A percentile compares a stretch with the other conserved stretches of the same genome.
These are phyloP conservation scores for Phylloporus scabripes DNA, from an alignment of 768 basidiomycete species.

Conservation along the genomic window DNA sequence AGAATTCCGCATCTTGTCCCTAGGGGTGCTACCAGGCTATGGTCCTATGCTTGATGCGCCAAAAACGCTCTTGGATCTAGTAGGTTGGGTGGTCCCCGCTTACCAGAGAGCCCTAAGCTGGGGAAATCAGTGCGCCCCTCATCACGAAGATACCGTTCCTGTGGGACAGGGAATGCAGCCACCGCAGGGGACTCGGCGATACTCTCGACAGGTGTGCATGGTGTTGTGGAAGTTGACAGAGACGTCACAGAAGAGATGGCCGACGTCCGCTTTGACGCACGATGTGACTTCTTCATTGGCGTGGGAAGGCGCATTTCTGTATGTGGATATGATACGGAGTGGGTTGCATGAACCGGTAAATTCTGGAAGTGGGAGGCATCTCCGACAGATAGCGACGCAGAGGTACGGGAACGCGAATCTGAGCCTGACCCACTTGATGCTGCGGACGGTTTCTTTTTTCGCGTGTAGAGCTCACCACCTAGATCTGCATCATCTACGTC, in stretches of 20 bases:
- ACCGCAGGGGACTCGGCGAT: conserved; percentile 24
- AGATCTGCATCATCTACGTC: conserved; percentile 54
- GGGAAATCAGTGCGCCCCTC: conserved; percentile 30
- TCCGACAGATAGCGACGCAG: conserved; percentile 39
- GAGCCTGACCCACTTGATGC: conserved; percentile 40
- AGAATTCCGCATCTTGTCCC: neutral
- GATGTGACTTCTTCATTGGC: conserved; percentile 15
- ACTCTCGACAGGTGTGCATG: conserved; percentile 33
- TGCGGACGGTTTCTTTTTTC: conserved; percentile 28
- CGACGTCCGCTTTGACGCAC: conserved; percentile 29
- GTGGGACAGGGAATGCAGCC: conserved; percentile 22
- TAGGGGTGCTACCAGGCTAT: neutral
- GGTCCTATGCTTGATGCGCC: conserved; percentile 18
- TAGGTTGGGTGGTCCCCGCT: conserved; percentile 25
- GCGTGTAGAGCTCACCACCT: conserved; percentile 50
- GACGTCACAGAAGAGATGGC: conserved; percentile 38
- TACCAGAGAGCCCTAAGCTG: conserved; percentile 34
- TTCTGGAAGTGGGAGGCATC: conserved; percentile 20
- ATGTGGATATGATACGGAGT: conserved; percentile 23
- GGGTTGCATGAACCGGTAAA: conserved; percentile 18
- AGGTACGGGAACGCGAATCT: conserved; percentile 58
- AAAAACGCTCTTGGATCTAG: conserved; percentile 40
- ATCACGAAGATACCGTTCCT: conserved; percentile 31
- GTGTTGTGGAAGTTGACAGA: conserved; percentile 43
- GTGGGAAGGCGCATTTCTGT: conserved; percentile 25